Base-by-base conservation (phyloP, 805 yeast genomes). In the Tetrapisispora taiwanensis region DNA sequence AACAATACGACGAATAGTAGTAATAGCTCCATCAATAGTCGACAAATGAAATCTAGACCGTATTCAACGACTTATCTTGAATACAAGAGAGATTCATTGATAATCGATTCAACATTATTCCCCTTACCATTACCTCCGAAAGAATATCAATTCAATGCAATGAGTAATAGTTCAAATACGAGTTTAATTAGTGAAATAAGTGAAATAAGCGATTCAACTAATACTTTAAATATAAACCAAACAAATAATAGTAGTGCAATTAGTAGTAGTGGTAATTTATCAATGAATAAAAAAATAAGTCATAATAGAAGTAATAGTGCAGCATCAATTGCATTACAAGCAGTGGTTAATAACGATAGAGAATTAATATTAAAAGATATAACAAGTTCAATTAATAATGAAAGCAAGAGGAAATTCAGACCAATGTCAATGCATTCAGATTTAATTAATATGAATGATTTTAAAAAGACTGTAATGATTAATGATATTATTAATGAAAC, bases 361-460 rank as follows among this genome's bases (percentile, higher is more conserved):
- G 59, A 64, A 26, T 39, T 34, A 10, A 34, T 41, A 18, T 15
- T 41, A n/a, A 34, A 34, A 20, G 38, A 27, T 22, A 41, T 33
- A 3, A 27, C 38, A 8, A 33, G 34, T 10, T 3, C 32, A 1
- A 5, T n/a, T 20, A 12, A 18, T 4, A 18, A 24, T 4, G 14
- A 19, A 40, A 33, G 14, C 7, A 3, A 17, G n/a, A 68, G 77
- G 58, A 80, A 75, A 55, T 89, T 86, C 46, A 74, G 95, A 58
- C 95, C 95, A 34, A 84, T 89, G 0, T 83, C 92, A 8, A 84
- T 81, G 56, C 89, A 84, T 57, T 92, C 94, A 2, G 44, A 36
- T 4, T 30, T 34, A 10, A 20, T n/a, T 8, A 37, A 2, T 3
- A 7, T 37, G 10, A 17, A 8, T 12, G 40, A 37, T n/a, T 37